phyloP scores from a whole-genome alignment of 2,329 filamentous ascomycete species.

The Trichoderma atrobrunneum region DNA sequence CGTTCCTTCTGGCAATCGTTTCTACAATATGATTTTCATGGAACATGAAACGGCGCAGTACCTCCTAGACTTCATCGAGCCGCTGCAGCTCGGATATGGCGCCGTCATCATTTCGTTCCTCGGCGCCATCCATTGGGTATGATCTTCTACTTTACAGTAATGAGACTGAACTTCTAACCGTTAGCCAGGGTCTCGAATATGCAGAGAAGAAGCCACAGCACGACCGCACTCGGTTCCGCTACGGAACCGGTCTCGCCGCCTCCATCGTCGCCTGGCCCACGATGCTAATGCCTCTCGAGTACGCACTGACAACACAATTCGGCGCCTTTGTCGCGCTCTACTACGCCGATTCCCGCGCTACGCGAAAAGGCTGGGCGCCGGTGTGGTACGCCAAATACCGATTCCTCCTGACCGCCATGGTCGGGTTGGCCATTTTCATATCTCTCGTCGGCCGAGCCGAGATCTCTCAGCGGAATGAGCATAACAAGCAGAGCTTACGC shows the following conservation, averaged over 20 bases:
- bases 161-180: neutral
- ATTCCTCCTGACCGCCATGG: conserved; percentile 87
- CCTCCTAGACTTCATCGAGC: conserved; percentile 73
- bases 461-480: conserved; percentile 46
- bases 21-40: conserved; percentile 54
- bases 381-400: conserved; percentile 86
- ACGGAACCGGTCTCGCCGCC: conserved; percentile 76
- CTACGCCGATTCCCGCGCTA: conserved; percentile 75
- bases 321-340: conserved; percentile 80
- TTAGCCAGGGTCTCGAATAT: conserved; percentile 68
- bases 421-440: conserved; percentile 76
- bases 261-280: conserved; percentile 88
- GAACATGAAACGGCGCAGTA: conserved; percentile 68
- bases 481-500: conserved; percentile 36
- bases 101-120: conserved; percentile 92
- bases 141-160: neutral
- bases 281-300: conserved; percentile 76
- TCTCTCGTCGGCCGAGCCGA: conserved; percentile 80
- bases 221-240: conserved; percentile 71
- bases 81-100: conserved; percentile 86
- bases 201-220: conserved; percentile 61
- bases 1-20: conserved; percentile 56
- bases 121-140: conserved; percentile 83
- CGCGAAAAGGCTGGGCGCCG: conserved; percentile 73
- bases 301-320: conserved; percentile 84